Evolutionary conservation across 805 yeast species (phyloP), one percentile per base, ranked within the genome.

Genomic region (Candida insectalens): DNA sequence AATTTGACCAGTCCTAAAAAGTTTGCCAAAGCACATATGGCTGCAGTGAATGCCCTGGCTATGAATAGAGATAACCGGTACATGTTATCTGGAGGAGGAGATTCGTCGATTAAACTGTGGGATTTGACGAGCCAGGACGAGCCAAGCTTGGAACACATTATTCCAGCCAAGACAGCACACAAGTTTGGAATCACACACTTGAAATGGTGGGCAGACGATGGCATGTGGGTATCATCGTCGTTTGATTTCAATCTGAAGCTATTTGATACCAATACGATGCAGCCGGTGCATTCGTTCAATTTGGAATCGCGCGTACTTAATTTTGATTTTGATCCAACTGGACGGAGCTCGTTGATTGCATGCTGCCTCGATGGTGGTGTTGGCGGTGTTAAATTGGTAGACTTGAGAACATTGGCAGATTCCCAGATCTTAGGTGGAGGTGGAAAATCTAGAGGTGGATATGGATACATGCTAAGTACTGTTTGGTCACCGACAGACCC

Each of bases 161-260:
- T 55, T 22, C 53, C 59, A 21, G 42, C 62, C 27, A 51, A 59
- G 42, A 36, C 42, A 19, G 71, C 67, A 0, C 96, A 88, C 49
- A 52, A 59, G 14, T 84, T 66, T 51, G 95, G 95, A 0, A 65
- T 88, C 1, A 81, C 94, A 0, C 58, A 71, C 12, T 62, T 83
- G 1, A 63, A 68, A 45, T 88, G 96, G 96, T 89, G 95, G 89
- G 87, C 92, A 0, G 96, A 88, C 54, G 74, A 77, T 22, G 96
- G 95, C 1, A 67, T 88, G 77, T 87, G 85, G 59, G 65, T 85
- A 14, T 70, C 85, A 3, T 74, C 85, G 1, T 83, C 95, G 0
- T 84, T 76, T 52, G 96, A 88, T 53, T 74, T 71, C 37, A 69
- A 74, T 0, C 70, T 87, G 16, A 81, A 77, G 41, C 64, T 85